These are phyloP conservation scores for Hanseniaspora meyeri DNA, from an alignment of 805 yeast genomes.

Conservation along the genomic window DNA sequence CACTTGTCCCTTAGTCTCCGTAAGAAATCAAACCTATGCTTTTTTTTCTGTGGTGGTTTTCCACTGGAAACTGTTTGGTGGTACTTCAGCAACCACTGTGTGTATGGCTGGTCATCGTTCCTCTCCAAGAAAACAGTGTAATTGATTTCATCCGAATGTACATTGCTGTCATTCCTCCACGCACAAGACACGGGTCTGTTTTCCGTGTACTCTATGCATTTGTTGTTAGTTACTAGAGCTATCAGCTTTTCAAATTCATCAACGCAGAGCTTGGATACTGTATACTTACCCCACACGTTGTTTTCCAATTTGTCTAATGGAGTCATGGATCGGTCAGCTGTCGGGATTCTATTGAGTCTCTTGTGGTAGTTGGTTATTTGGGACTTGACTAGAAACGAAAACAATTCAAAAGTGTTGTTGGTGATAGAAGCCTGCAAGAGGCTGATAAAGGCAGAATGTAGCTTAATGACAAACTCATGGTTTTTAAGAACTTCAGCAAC, in stretches of 20 bases:
- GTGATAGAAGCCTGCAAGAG: neutral
- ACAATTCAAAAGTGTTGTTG: neutral
- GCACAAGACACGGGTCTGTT: too few relatives aligned
- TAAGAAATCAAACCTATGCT: neutral
- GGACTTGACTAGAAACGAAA: neutral
- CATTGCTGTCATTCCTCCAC: neutral
- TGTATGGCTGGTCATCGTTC: neutral
- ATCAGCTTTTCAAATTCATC: slow-evolving; percentile 3
- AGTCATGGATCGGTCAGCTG: neutral
- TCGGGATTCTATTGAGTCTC: neutral
- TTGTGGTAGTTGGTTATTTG: neutral
- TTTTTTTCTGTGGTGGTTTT: neutral
- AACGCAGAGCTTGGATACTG: neutral
- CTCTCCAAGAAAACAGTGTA: neutral
- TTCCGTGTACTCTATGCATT: too few relatives aligned
- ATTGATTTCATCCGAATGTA: neutral
- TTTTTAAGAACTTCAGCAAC: neutral
- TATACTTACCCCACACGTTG: slow-evolving; percentile 7
- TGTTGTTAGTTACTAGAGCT: neutral
- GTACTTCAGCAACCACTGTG: neutral
- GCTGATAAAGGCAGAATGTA: neutral
- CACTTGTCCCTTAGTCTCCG: neutral
- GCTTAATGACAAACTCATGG: neutral
- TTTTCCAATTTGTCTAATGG: neutral
- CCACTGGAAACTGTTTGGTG: neutral